A percentile compares a stretch with the other conserved stretches of the same genome.
Conservation (phyloP, 2,329 filamentous ascomycete species). For the Aspergillus sp. region DNA sequence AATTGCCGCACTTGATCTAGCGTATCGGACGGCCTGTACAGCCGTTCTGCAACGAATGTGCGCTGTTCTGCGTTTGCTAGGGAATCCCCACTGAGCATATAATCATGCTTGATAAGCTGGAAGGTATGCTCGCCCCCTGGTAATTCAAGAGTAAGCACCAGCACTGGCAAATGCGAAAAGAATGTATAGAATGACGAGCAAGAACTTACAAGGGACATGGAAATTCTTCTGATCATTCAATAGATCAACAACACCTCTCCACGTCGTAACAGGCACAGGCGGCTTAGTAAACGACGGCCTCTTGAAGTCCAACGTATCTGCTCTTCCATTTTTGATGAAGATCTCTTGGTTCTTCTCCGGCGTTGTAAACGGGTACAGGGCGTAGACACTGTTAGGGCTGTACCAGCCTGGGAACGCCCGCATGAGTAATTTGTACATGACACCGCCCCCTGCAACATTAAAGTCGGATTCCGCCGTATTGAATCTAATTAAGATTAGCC, state of each 20-base stretch:
- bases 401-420: constrained; percentile 52
- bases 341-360: constrained; percentile 48
- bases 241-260: background rate
- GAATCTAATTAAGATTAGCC: background rate
- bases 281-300: constrained; percentile 26
- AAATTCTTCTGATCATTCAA: constrained; percentile 34
- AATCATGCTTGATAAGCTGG: constrained; percentile 43
- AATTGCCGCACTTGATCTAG: constrained; percentile 45
- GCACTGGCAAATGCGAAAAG: no score
- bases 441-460: constrained; percentile 48
- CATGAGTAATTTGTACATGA: constrained; percentile 53
- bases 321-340: constrained; percentile 39
- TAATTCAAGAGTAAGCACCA: constrained; percentile 35
- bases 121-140: constrained; percentile 42
- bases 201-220: constrained; percentile 44
- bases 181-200: background rate
- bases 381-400: constrained; percentile 50
- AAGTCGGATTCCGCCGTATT: constrained; percentile 44
- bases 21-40: constrained; percentile 46
- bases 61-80: constrained; percentile 42
- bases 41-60: constrained; percentile 41
- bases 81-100: constrained; percentile 50
- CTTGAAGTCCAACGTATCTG: constrained; percentile 37
- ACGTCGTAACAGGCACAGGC: constrained; percentile 26
- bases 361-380: constrained; percentile 50